Base-by-base conservation (phyloP, 345 rosid species). In the Mercurialis annua region DNA sequence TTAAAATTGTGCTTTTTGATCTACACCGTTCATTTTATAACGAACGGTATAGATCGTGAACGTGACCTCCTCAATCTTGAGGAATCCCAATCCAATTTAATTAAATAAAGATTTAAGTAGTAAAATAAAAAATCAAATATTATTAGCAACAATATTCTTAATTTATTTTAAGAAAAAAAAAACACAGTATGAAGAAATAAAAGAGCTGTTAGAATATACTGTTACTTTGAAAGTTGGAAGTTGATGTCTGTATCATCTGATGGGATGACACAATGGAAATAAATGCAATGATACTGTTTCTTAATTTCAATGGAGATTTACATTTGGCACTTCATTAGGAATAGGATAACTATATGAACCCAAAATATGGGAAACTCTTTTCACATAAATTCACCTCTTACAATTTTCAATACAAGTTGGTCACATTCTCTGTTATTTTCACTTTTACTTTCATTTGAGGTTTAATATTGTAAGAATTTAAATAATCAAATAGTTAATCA, bases 361-460 rank as follows among this genome's bases (percentile, higher is more conserved):
- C 12, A 36, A 36, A n/a, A 36, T 4, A 36, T 36, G 4, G 40
- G 40, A 36, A 36, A 36, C 5, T 40, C 44, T 40, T 40, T 40
- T 40, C 44, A 1, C 58, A 53, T 53, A 30, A 53, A 53, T 53
- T 33, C 11, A 53, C 10, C n/a, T 20, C 23, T 20, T 8, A 50
- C 21, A 20, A 0, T 50, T 18, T 50, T 8, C 54, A 50, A 18
- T 50, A 21, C 54, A 50, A 5, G 5, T 23, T n/a, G n/a, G n/a
- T 18, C 23, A 51, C 24, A 1, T 51, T 1, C 1, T 11, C 26
- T 11, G 15, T 51, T 51, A 12, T 51, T 27, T 51, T 51, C 26
- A 51, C 56, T 51, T 23, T 51, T 27, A 51, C 56, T 27, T 51
- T 51, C 24, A 51, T n/a, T n/a, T n/a, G n/a, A n/a, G n/a, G n/a